Percentiles rank a stretch among this genome's conserved stretches.
These are phyloP conservation scores for Platanus orientalis DNA, from an alignment of 164 flowering plant genomes.

Conservation along the genomic window DNA sequence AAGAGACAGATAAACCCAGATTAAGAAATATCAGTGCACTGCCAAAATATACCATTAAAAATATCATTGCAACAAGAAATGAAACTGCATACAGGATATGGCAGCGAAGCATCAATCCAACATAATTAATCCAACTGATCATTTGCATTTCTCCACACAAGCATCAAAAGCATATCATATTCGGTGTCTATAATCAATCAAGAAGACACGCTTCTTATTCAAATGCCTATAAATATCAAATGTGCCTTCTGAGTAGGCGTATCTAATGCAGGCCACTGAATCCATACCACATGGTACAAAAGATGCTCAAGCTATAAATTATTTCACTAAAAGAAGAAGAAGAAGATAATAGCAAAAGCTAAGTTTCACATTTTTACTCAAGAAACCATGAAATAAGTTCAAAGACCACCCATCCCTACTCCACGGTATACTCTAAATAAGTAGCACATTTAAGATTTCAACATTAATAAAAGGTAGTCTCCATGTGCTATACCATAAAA, in stretches of 20 bases:
- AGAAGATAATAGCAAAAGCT: not conserved
- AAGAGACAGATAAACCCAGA: not conserved
- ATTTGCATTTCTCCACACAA: constrained; percentile 5
- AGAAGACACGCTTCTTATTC: not conserved
- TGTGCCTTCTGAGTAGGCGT: not conserved
- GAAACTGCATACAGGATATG: not conserved
- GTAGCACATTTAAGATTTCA: constrained; percentile 3
- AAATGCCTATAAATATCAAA: not conserved
- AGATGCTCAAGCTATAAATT: not conserved
- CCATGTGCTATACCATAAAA: not conserved
- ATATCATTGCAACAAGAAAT: not conserved
- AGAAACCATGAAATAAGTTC: constrained; percentile 1
- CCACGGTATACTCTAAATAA: constrained; percentile 1
- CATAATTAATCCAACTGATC: constrained; percentile 1
- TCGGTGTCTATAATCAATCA: not conserved
- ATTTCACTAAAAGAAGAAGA: not conserved
- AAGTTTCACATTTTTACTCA: constrained; percentile 7
- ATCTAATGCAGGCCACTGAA: not conserved
- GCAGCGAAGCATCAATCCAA: too few species aligned
- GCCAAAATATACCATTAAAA: not conserved
- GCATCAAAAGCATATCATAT: constrained; percentile 6
- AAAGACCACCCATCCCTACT: constrained; percentile 1
- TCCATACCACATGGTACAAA: constrained; percentile 4
- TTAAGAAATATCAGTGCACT: not conserved
- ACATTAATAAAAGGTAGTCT: constrained; percentile 8